These are phyloP conservation scores for Xylaria castorea DNA, from an alignment of 495 filamentous ascomycete genomes.

Conservation along the genomic window DNA sequence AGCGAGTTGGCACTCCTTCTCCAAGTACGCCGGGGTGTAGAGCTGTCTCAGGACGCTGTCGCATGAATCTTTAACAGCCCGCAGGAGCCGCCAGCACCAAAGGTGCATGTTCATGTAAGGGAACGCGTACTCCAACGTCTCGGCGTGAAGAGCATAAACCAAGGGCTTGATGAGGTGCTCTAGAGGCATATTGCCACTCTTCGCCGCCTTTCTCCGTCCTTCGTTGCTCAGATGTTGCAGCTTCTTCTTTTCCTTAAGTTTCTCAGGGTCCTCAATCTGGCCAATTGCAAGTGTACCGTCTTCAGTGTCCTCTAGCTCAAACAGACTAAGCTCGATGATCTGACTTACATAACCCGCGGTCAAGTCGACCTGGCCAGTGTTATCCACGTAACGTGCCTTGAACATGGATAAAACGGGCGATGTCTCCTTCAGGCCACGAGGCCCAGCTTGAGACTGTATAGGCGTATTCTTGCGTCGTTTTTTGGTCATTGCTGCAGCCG, in stretches of 20 bases:
- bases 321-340: slow-evolving; percentile 38
- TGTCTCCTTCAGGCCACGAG: slow-evolving; percentile 36
- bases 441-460: slow-evolving; percentile 32
- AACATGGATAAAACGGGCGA: slow-evolving; percentile 44
- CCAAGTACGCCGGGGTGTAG: slow-evolving; percentile 44
- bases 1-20: slow-evolving; percentile 47
- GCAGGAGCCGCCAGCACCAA: slow-evolving; percentile 46
- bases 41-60: slow-evolving; percentile 38
- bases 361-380: slow-evolving; percentile 34
- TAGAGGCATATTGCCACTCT: slow-evolving; percentile 18
- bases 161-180: slow-evolving; percentile 31
- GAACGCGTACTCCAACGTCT: slow-evolving; percentile 42
- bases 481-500: slow-evolving; percentile 36
- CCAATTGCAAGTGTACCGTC: slow-evolving; percentile 26
- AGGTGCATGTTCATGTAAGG: slow-evolving; percentile 49
- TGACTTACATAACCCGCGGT: slow-evolving; percentile 37
- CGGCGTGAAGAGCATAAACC: slow-evolving; percentile 34
- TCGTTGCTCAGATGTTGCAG: slow-evolving; percentile 10
- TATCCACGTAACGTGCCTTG: slow-evolving; percentile 34
- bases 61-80: slow-evolving; percentile 39
- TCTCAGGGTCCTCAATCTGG: slow-evolving; percentile 26
- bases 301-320: slow-evolving; percentile 27
- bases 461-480: slow-evolving; percentile 28
- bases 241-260: slow-evolving; percentile 26
- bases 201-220: slow-evolving; percentile 12